phyloP scores from a whole-genome alignment of 345 rosid species.

The Dipteronia sinensis region DNA sequence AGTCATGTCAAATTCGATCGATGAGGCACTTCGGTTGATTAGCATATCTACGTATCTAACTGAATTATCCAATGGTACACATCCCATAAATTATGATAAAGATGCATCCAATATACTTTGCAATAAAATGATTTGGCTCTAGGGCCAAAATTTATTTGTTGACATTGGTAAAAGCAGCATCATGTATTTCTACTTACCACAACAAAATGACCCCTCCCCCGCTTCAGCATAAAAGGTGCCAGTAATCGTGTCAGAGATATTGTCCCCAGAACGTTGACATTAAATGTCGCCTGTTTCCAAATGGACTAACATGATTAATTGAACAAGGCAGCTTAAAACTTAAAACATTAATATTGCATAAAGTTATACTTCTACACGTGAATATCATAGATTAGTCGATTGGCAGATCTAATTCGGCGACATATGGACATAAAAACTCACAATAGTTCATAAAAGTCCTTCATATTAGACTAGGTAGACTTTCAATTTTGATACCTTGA shows the following conservation, averaged over 20 bases:
- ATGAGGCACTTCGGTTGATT: background rate
- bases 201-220: slow-evolving; percentile 88
- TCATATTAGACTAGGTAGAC: background rate
- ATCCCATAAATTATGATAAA: background rate
- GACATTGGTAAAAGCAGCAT: slow-evolving; percentile 2
- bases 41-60: background rate
- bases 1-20: slow-evolving; percentile 5
- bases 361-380: background rate
- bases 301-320: slow-evolving; percentile 2
- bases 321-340: background rate
- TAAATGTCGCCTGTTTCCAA: slow-evolving; percentile 67
- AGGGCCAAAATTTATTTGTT: background rate
- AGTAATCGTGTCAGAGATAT: slow-evolving; percentile 80
- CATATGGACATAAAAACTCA: background rate
- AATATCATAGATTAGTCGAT: background rate
- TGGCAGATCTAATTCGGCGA: background rate
- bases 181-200: slow-evolving; percentile 67
- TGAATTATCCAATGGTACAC: background rate
- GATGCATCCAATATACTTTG: background rate
- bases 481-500: slow-evolving; percentile 51
- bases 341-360: background rate
- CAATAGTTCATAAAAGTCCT: background rate
- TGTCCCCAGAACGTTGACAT: slow-evolving; percentile 86
- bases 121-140: background rate
- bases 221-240: slow-evolving; percentile 76